These are phyloP conservation scores for Colletotrichum limetticola DNA, from an alignment of 2,329 filamentous ascomycete genomes.

Conservation along the genomic window DNA sequence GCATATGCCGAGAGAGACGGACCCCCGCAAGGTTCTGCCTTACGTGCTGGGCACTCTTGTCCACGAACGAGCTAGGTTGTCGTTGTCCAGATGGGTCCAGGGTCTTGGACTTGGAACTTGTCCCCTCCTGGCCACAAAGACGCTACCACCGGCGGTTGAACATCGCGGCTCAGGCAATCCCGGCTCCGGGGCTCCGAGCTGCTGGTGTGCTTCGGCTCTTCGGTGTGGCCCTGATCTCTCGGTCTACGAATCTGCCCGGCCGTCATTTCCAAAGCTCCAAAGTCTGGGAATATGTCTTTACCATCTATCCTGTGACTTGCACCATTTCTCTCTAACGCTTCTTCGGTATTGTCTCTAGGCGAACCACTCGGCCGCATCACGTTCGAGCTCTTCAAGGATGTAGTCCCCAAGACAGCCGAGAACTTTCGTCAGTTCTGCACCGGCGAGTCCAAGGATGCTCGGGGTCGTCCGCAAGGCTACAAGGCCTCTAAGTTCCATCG, in stretches of 20 bases:
- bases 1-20: conserved; percentile 2
- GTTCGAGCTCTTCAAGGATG: conserved; percentile 89
- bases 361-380: conserved; percentile 88
- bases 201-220: background rate
- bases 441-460: conserved; percentile 84
- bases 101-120: background rate
- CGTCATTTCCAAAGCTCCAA: background rate
- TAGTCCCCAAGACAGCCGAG: conserved; percentile 88
- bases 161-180: background rate
- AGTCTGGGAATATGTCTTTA: background rate
- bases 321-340: background rate
- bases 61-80: background rate
- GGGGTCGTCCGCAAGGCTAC: conserved; percentile 88
- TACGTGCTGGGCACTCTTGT: background rate
- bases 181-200: background rate
- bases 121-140: background rate
- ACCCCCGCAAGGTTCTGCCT: background rate
- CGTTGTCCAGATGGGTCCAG: background rate
- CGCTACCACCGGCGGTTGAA: too few species aligned
- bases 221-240: background rate
- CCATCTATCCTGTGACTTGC: background rate
- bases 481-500: conserved; percentile 95
- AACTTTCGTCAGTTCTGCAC: conserved; percentile 99
- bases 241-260: background rate
- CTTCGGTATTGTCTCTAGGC: conserved; percentile 60